These are phyloP conservation scores for Colletotrichum melonis DNA, from an alignment of 2,329 filamentous ascomycete genomes.

Conservation along the genomic window DNA sequence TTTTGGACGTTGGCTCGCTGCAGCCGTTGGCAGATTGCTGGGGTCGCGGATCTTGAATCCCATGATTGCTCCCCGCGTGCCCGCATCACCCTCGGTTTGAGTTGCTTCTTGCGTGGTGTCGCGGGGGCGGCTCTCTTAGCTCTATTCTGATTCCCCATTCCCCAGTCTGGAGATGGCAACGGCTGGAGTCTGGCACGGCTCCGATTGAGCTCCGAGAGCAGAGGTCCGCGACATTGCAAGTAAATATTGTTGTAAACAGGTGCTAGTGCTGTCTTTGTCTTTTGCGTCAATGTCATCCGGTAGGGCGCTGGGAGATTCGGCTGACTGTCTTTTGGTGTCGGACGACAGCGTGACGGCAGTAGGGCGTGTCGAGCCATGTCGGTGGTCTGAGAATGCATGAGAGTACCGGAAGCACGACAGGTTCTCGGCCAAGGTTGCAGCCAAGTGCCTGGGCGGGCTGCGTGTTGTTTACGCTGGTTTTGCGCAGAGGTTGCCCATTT, in stretches of 20 bases:
- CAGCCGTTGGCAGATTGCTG: slow-evolving; percentile 17
- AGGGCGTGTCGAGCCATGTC: not conserved
- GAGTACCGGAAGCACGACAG: not conserved
- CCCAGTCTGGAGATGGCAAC: slow-evolving; percentile 16
- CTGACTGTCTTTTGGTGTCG: not conserved
- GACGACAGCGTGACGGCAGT: not conserved
- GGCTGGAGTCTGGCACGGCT: slow-evolving; percentile 7
- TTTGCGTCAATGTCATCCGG: not conserved
- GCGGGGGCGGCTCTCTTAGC: slow-evolving; percentile 27
- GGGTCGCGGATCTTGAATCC: slow-evolving; percentile 18
- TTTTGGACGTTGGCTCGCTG: not conserved
- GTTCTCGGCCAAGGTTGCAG: not conserved
- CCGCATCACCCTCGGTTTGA: slow-evolving; percentile 15
- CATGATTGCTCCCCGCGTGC: slow-evolving; percentile 29
- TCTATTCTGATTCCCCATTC: slow-evolving; percentile 18
- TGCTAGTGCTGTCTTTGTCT: not conserved
- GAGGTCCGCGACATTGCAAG: not conserved
- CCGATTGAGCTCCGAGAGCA: slow-evolving; percentile 20
- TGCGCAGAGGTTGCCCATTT: not conserved
- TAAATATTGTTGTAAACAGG: too few species aligned
- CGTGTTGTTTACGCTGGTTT: not conserved
- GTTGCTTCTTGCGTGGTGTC: slow-evolving; percentile 8
- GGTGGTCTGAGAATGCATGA: not conserved
- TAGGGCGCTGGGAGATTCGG: not conserved
- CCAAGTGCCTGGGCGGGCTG: slow-evolving; percentile 19